Percentiles rank a stretch among this genome's conserved stretches.
These are phyloP conservation scores for Trichoderma sp. DNA, from an alignment of 2,329 filamentous ascomycete species.

Conservation along the genomic window DNA sequence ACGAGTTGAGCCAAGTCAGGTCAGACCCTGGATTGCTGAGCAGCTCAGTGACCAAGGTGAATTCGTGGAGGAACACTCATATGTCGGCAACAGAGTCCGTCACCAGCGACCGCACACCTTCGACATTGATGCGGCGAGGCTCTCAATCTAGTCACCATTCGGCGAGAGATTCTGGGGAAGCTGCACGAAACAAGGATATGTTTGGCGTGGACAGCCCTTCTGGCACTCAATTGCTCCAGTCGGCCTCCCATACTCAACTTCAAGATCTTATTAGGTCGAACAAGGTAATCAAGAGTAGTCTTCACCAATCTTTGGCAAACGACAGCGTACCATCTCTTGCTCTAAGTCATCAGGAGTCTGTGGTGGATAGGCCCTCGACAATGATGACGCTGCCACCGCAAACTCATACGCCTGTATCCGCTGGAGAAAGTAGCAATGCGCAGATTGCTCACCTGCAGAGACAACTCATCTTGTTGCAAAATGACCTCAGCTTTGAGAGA, in stretches of 20 bases:
- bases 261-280: slow-evolving; percentile 62
- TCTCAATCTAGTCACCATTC: slow-evolving; percentile 55
- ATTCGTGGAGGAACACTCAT: slow-evolving; percentile 55
- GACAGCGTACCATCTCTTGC: slow-evolving; percentile 57
- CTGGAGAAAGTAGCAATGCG: slow-evolving; percentile 34
- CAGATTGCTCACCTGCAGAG: slow-evolving; percentile 61
- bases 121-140: slow-evolving; percentile 37
- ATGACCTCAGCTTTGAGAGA: slow-evolving; percentile 79
- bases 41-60: slow-evolving; percentile 36
- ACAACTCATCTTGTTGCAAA: slow-evolving; percentile 72
- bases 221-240: slow-evolving; percentile 49
- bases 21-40: slow-evolving; percentile 43
- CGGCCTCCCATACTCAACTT: slow-evolving; percentile 53
- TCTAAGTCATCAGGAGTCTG: slow-evolving; percentile 50
- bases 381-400: slow-evolving; percentile 29
- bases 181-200: slow-evolving; percentile 34
- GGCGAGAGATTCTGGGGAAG: slow-evolving; percentile 45
- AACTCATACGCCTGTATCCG: slow-evolving; percentile 31
- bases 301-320: slow-evolving; percentile 56
- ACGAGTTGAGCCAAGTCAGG: slow-evolving; percentile 34
- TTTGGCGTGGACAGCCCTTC: slow-evolving; percentile 56
- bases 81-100: slow-evolving; percentile 49
- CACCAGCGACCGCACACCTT: slow-evolving; percentile 39
- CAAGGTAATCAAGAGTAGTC: slow-evolving; percentile 54
- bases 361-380: slow-evolving; percentile 38